Evolutionary conservation across 352 stramenopile species (phyloP), one percentile per base, ranked within the genome.

Genomic region (Phytophthora podocarpi): DNA sequence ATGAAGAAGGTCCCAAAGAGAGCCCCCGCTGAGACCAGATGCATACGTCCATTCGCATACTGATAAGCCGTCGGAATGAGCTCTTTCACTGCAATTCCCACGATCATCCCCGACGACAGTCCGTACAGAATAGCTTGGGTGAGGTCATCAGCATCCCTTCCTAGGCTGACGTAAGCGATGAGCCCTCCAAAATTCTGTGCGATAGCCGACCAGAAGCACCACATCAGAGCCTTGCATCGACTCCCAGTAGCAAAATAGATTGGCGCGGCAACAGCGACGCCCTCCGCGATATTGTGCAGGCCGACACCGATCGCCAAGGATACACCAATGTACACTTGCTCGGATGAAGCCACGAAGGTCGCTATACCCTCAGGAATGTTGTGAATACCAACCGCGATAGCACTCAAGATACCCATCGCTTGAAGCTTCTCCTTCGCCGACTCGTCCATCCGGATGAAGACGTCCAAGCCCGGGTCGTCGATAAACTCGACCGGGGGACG

Each of bases 341-440:
- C 74, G 1, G 98, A 70, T 1, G 93, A 85, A 1, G 85, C 91
- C 24, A 98, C 91, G 63, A 98, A 99, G 0, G 96, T 98, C 1
- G 96, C 96, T 7, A 99, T 89, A 12, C 96, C 96, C 65, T 98
- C 96, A 0, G 97, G 97, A 42, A 99, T 95, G 70, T 99, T 99
- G 76, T 99, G 97, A 37, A 99, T 76, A 5, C 70, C 93, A 50
- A 99, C 97, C 0, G 97, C 93, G 5, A 99, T 53, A 3, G 94
- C 97, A 15, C 92, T 98, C 35, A 96, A 81, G 6, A 98, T 45
- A 10, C 96, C 93, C 82, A 97, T 97, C 6, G 76, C 69, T 7
- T 94, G 75, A n/a, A 98, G 77, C 51, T 72, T 70, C 13, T 76
- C 55, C 34, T 83, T 79, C 0, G 73, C 67, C 5, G 65, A 42